Conservation (phyloP, 2,329 filamentous ascomycete genomes). For the Cadophora malorum region DNA sequence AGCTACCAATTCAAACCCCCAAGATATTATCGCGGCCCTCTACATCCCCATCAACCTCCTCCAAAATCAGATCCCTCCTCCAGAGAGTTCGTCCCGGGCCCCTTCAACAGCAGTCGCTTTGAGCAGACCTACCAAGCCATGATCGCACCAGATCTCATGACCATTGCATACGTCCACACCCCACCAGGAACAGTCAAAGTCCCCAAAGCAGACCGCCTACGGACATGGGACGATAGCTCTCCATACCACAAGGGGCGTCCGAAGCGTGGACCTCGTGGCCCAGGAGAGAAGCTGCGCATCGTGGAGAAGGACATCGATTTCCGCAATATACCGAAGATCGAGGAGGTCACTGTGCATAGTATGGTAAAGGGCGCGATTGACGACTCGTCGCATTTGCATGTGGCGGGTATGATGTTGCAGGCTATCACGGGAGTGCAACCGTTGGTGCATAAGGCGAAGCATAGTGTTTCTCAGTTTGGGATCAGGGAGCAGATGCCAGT, state of each 20-base stretch:
- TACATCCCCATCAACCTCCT: conserved; percentile 93
- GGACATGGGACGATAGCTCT: conserved; percentile 86
- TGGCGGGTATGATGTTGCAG: conserved; percentile 84
- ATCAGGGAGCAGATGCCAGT: conserved; percentile 74
- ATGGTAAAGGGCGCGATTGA: conserved; percentile 71
- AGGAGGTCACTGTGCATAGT: conserved; percentile 80
- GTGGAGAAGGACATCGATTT: conserved; percentile 79
- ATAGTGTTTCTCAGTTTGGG: conserved; percentile 77
- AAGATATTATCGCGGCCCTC: conserved; percentile 90
- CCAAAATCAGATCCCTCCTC: conserved; percentile 84
- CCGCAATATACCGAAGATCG: conserved; percentile 83
- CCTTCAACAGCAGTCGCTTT: conserved; percentile 86
- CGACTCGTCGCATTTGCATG: conserved; percentile 78
- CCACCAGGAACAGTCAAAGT: conserved; percentile 73
- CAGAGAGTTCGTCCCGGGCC: conserved; percentile 86
- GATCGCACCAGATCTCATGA: conserved; percentile 85
- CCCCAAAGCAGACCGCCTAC: conserved; percentile 69
- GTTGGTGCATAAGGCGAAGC: conserved; percentile 70
- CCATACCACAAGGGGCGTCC: conserved; percentile 95
- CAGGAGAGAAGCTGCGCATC: conserved; percentile 69
- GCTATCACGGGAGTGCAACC: conserved; percentile 82
- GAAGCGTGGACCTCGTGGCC: conserved; percentile 81
- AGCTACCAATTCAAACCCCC: conserved; percentile 96
- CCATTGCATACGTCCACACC: conserved; percentile 84
- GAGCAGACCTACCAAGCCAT: conserved; percentile 91